phyloP scores from a whole-genome alignment of 106 monocot genomes.

The Amphibolis antarctica region DNA sequence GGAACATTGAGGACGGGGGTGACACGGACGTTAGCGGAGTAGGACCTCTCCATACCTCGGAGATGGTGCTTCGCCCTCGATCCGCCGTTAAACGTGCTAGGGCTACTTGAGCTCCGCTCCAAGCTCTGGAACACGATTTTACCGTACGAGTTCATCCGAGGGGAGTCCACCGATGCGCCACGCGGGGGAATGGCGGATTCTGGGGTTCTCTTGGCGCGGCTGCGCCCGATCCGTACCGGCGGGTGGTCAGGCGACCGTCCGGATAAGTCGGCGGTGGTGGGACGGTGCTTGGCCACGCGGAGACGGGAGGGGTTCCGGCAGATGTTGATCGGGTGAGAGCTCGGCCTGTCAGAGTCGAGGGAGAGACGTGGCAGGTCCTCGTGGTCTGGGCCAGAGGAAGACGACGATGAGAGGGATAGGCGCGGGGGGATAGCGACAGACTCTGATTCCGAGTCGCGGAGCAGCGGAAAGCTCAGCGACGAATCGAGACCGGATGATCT shows the following conservation, averaged over 20 bases:
- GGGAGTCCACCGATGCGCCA: slow-evolving; percentile 41
- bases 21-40: slow-evolving; percentile 24
- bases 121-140: slow-evolving; percentile 56
- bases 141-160: slow-evolving; percentile 71
- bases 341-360: slow-evolving; percentile 42
- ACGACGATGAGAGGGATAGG: slow-evolving; percentile 54
- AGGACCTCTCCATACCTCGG: slow-evolving; percentile 29
- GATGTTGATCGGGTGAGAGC: slow-evolving; percentile 12
- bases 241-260: background rate
- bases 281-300: background rate
- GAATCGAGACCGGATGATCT: background rate
- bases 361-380: slow-evolving; percentile 66
- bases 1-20: slow-evolving; percentile 42
- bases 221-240: slow-evolving; percentile 2
- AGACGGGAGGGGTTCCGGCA: background rate
- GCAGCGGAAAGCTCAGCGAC: slow-evolving; percentile 16
- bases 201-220: slow-evolving; percentile 1
- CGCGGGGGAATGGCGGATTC: slow-evolving; percentile 6
- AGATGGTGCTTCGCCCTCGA: slow-evolving; percentile 1
- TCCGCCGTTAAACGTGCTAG: slow-evolving; percentile 30
- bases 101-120: slow-evolving; percentile 59
- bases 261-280: background rate
- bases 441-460: slow-evolving; percentile 44
- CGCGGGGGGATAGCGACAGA: slow-evolving; percentile 32
- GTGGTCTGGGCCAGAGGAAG: slow-evolving; percentile 38